phyloP scores from a whole-genome alignment of 73 alveolate genomes.

The Stentor coeruleus region DNA sequence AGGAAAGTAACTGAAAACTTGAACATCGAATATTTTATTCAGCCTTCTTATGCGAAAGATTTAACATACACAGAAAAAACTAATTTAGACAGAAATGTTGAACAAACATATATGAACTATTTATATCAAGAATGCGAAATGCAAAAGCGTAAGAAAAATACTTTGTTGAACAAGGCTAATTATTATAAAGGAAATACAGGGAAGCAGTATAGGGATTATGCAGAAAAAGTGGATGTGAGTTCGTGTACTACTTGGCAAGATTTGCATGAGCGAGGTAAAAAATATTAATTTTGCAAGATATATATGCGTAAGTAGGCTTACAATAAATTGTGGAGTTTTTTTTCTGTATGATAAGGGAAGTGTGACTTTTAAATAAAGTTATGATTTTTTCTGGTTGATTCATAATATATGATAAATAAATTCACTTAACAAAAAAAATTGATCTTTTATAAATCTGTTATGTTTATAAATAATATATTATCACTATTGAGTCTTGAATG shows the following conservation, averaged over 20 bases:
- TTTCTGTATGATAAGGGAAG: too few relatives aligned
- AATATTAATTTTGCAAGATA: too few relatives aligned
- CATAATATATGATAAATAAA: too few relatives aligned
- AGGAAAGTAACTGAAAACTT: neutral
- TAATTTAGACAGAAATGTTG: neutral
- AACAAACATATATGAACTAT: neutral
- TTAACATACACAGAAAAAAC: neutral
- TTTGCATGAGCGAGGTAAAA: too few relatives aligned
- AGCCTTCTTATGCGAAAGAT: neutral
- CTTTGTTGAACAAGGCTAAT: neutral
- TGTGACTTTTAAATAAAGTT: too few relatives aligned
- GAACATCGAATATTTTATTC: neutral
- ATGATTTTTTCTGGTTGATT: too few relatives aligned
- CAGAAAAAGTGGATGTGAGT: slow-evolving; percentile 2
- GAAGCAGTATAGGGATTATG: slow-evolving; percentile 1
- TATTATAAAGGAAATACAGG: neutral
- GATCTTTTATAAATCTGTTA: too few relatives aligned
- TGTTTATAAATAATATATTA: too few relatives aligned
- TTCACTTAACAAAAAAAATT: too few relatives aligned
- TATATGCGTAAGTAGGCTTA: too few relatives aligned
- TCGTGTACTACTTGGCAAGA: slow-evolving; percentile 13
- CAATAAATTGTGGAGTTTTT: too few relatives aligned
- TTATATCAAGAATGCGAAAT: neutral
- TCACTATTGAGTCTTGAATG: too few relatives aligned
- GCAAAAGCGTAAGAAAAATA: neutral